Evolutionary conservation across 352 stramenopile genomes (phyloP), one percentile per base, ranked within the genome.

Genomic region (Phytophthora pinifolia): DNA sequence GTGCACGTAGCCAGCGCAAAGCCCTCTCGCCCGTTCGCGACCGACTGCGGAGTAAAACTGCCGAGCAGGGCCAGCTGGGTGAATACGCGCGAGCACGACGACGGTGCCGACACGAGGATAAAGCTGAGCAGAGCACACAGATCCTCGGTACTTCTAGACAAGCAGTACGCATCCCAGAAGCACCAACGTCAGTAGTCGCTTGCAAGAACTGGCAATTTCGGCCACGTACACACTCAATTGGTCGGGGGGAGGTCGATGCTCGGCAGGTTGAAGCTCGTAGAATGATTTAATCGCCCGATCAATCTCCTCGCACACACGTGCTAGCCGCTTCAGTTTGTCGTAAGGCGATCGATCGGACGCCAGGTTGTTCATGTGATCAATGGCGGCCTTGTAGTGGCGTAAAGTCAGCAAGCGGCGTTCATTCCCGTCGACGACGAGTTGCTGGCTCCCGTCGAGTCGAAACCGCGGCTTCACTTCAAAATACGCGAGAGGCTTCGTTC

Each of bases 11-110:
- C 74, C 48, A 88, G 48, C 1, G 75, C 78, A 44, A 86, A 88
- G 0, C 75, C 73, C 22, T 77, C 61, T 29, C 72, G 71, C 6
- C 78, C 71, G 12, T 59, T 62, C 9, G 36, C 46, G n/a, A 46
- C 60, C 42, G 38, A 55, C 42, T 57, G 46, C 27, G 74, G 61
- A 39, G 74, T 63, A 49, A 79, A 88, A 54, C 77, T 76, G 12
- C 78, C 71, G 1, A 91, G 50, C 15, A 91, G 54, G 27, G 70
- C 76, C 8, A 91, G 58, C 39, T 89, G 80, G 8, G 80, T 84
- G 46, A 74, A 79, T 18, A 77, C 38, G 39, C 86, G 78, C 8
- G 62, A 50, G 17, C 73, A 79, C 2, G 65, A 66, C 7, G 64
- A 70, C 8, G 76, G 74, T 9, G 80, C 63, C 4, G 74, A 67